phyloP scores from a whole-genome alignment of 208 protist species.

The Strigomonas culicis region DNA sequence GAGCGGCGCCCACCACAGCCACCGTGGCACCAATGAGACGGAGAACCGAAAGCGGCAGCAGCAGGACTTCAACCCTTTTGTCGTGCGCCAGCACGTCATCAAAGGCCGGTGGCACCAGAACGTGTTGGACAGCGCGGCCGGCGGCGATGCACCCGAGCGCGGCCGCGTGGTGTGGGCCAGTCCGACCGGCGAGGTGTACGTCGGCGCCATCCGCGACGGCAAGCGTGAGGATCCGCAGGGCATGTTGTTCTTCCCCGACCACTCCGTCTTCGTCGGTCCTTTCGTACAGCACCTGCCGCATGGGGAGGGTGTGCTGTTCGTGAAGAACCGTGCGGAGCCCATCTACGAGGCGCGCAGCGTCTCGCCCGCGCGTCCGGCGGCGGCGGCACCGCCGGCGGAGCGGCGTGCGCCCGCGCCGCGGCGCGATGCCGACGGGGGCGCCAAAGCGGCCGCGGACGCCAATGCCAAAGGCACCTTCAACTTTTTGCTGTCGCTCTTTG shows the following conservation, averaged over 20 bases:
- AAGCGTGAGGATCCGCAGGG: constrained; percentile 24
- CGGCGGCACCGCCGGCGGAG: neutral
- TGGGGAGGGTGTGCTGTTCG: constrained; percentile 57
- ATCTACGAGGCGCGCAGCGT: constrained; percentile 28
- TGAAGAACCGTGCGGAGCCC: constrained; percentile 42
- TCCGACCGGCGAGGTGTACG: constrained; percentile 70
- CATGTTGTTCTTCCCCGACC: constrained; percentile 64
- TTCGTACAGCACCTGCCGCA: constrained; percentile 58
- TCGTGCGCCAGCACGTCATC: constrained; percentile 29
- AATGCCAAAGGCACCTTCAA: no score
- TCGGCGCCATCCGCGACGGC: constrained; percentile 56
- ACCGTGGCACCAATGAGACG: neutral
- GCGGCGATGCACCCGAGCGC: neutral
- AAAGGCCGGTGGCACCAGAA: constrained; percentile 66
- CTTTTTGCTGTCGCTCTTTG: neutral
- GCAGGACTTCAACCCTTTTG: neutral
- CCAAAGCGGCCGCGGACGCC: no score
- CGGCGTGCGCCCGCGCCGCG: neutral
- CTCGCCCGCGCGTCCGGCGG: neutral
- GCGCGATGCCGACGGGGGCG: no score
- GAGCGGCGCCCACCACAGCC: neutral
- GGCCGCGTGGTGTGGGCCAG: constrained; percentile 47
- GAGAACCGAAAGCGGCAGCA: no score
- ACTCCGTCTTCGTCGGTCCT: constrained; percentile 58
- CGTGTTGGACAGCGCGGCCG: constrained; percentile 47